phyloP scores from a whole-genome alignment of 495 filamentous ascomycete genomes.

The Penicillium verhagenii region DNA sequence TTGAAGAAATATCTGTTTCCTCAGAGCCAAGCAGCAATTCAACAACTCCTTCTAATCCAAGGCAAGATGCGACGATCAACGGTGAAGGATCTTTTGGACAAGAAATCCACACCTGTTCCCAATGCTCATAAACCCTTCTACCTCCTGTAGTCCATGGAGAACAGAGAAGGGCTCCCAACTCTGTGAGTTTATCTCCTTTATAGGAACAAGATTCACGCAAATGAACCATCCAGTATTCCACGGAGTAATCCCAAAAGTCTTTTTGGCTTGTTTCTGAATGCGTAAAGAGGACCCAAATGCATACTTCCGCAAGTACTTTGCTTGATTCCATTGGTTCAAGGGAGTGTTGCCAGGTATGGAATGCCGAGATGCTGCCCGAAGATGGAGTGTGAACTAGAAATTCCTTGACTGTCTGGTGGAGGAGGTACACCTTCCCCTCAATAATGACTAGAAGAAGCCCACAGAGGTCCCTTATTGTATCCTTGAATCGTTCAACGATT shows the following conservation, averaged over 20 bases:
- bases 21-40: background rate
- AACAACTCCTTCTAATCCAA: background rate
- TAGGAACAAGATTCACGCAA: background rate
- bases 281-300: background rate
- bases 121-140: background rate
- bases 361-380: background rate
- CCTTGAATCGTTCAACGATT: constrained; percentile 12
- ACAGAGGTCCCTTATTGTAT: constrained; percentile 32
- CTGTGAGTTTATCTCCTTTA: background rate
- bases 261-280: background rate
- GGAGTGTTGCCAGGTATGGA: background rate
- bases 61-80: background rate
- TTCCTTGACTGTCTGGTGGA: constrained; percentile 38
- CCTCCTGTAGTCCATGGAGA: background rate
- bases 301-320: background rate
- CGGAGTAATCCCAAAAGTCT: background rate
- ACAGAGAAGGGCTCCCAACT: background rate
- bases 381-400: constrained; percentile 1
- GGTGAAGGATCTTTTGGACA: background rate
- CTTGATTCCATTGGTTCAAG: background rate
- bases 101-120: background rate
- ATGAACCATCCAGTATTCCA: background rate
- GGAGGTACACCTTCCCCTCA: constrained; percentile 34
- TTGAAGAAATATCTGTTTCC: background rate
- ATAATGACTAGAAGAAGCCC: constrained; percentile 40